A percentile compares a stretch with the other conserved stretches of the same genome.
Evolutionary conservation across 1,284 basidiomycete genomes (phyloP).

Genomic region (Irpex sp.): DNA sequence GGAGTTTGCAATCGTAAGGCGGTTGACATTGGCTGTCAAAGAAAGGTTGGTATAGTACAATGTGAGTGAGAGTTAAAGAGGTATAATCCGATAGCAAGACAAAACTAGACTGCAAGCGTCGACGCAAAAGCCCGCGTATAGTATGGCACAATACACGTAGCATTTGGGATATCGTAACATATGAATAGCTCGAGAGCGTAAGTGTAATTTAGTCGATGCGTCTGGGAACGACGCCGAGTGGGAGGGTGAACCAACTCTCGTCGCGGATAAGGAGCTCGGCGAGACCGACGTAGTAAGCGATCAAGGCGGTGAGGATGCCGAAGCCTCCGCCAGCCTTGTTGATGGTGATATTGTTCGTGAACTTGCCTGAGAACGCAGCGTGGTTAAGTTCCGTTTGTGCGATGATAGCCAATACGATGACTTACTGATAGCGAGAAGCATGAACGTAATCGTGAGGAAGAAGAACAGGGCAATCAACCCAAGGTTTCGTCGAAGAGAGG

Average conservation of each 20-base stretch:
- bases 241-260: conserved; percentile 46
- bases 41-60: too few relatives aligned
- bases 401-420: conserved; percentile 13
- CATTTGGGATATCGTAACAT: too few relatives aligned
- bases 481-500: conserved; percentile 61
- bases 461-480: conserved; percentile 70
- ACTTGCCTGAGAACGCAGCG: conserved; percentile 13
- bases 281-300: conserved; percentile 70
- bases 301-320: conserved; percentile 63
- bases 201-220: conserved; percentile 10
- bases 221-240: conserved; percentile 39
- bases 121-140: too few relatives aligned
- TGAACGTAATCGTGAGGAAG: conserved; percentile 66
- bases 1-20: too few relatives aligned
- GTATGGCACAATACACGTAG: too few relatives aligned
- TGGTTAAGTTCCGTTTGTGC: neutral
- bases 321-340: conserved; percentile 71
- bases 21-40: too few relatives aligned
- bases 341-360: conserved; percentile 16
- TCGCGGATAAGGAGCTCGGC: conserved; percentile 57
- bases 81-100: too few relatives aligned
- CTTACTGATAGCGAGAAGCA: conserved; percentile 48
- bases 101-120: too few relatives aligned
- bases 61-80: too few relatives aligned
- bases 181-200: too few relatives aligned